Evolutionary conservation across 1,139 yeast genomes (phyloP), one percentile per base, ranked within the genome.

Genomic region (Nadsonia starkeyi-henricii): DNA sequence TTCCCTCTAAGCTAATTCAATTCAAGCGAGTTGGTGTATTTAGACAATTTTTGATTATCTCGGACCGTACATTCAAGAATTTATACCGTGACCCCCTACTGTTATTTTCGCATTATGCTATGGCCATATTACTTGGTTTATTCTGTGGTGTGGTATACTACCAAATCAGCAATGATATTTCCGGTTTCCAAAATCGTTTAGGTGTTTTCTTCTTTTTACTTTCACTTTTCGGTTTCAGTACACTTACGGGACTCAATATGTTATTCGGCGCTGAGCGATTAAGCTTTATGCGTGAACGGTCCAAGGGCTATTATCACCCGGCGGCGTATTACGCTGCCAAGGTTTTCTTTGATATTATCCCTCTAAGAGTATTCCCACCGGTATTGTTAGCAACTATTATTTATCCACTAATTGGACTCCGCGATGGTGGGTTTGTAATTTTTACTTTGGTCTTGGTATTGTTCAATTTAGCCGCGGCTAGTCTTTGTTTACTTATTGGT

Each of bases 121-220:
- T 89, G 53, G 82, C 96, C 0, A 66, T 85, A 8, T 60, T 80
- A 18, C 77, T 89, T 64, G 96, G 95, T 0, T 62, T 78, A 2
- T 85, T 91, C 64, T 82, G 95, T 66, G 96, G 97, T 0, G 77
- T 78, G 49, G 70, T 91, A 43, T 91, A 91, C 64, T 89, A 81
- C 65, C 73, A 86, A 58, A 79, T 89, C 21, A 71, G 80, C 44
- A 83, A 88, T 60, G 96, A 91, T 63, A 89, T 91, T 51, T 80
- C 95, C 59, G 98, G 98, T 0, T 91, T 91, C 71, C 98, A 91
- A 63, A 91, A 91, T 65, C 75, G 98, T 58, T 71, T 91, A 54
- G 98, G 98, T 0, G 70, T 91, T 53, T 91, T 91, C 65, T 89
- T 91, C 71, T 89, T 89, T 63, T 68, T 89, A 49, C 71, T 91